phyloP scores from a whole-genome alignment of 2,329 filamentous ascomycete genomes.

The Neocucurbitaria cava region DNA sequence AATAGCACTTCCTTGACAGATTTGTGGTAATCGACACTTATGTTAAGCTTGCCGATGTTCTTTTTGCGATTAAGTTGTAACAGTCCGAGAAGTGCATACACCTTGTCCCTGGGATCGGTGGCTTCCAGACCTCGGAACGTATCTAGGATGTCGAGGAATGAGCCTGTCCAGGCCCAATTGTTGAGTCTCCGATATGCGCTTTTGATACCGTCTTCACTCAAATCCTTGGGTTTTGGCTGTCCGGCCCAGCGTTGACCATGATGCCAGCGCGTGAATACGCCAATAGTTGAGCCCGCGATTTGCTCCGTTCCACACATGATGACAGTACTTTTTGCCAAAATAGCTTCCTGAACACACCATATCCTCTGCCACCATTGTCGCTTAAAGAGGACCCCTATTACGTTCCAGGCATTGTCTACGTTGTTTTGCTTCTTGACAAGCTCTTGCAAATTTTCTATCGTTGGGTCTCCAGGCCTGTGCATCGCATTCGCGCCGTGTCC shows the following conservation, averaged over 20 bases:
- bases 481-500: background rate
- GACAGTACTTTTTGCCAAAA: background rate
- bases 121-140: background rate
- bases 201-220: background rate
- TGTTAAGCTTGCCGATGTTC: background rate
- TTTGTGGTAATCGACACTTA: background rate
- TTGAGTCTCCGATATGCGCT: background rate
- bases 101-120: background rate
- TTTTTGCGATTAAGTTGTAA: background rate
- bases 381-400: background rate
- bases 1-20: background rate
- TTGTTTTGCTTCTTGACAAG: background rate
- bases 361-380: background rate
- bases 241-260: background rate
- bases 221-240: background rate
- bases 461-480: background rate
- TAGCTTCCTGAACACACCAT: background rate
- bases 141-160: background rate
- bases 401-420: background rate
- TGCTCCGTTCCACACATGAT: background rate
- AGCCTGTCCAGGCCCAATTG: background rate
- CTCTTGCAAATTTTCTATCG: background rate
- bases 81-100: constrained; percentile 2
- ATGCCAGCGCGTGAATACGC: background rate
- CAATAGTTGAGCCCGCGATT: background rate